phyloP scores from a whole-genome alignment of 495 filamentous ascomycete species.

The Hyaloscypha hepaticicola region DNA sequence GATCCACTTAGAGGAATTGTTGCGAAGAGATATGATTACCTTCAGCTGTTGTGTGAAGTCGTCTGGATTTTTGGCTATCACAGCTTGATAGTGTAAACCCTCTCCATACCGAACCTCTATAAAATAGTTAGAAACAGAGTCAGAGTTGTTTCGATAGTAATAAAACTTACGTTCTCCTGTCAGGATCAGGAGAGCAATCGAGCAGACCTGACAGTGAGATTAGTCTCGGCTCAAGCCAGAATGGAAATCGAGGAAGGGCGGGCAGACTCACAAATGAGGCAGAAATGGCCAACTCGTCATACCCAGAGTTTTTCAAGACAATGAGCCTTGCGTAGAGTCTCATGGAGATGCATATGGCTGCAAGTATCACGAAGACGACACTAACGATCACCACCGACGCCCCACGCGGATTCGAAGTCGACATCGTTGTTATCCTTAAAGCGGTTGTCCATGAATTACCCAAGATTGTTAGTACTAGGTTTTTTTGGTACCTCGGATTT shows the following conservation, averaged over 20 bases:
- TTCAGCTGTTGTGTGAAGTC: neutral
- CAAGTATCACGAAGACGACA: conserved; percentile 4
- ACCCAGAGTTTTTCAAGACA: conserved; percentile 8
- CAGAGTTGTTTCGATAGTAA: neutral
- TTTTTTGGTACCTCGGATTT: neutral
- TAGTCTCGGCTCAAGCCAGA: neutral
- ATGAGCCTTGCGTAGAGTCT: conserved; percentile 3
- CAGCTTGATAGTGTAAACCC: neutral
- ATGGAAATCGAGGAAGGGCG: neutral
- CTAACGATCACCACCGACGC: neutral
- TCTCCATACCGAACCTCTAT: neutral
- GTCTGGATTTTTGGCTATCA: neutral
- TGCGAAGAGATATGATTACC: neutral
- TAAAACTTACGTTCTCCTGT: neutral
- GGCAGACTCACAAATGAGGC: neutral
- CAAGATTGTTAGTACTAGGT: too few relatives aligned
- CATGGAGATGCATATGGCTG: neutral
- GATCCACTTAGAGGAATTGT: neutral
- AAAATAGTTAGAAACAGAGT: neutral
- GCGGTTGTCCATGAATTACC: neutral
- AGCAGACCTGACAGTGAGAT: neutral
- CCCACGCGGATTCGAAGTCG: neutral
- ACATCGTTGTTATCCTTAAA: neutral
- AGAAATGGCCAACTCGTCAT: conserved; percentile 7
- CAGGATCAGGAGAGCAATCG: neutral